phyloP scores from a whole-genome alignment of 192 early-diverging fungal species.

The Entophlyctis helioformis region DNA sequence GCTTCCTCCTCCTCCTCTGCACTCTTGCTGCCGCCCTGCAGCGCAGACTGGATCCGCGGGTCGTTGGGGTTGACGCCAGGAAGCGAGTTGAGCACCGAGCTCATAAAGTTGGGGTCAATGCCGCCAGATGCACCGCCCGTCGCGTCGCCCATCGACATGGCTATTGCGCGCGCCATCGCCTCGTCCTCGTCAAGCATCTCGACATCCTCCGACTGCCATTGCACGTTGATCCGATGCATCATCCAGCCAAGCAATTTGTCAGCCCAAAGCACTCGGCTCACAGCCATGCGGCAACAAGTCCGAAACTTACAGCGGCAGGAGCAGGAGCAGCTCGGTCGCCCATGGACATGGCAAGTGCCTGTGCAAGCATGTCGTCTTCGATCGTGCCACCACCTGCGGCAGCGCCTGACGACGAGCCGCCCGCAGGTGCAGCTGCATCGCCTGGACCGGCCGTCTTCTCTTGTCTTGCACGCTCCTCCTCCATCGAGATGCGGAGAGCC shows the following conservation, averaged over 20 bases:
- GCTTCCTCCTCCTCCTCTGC: constrained; percentile 7
- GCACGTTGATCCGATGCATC: too few species aligned
- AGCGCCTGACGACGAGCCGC: constrained; percentile 5
- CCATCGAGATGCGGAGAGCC: constrained; percentile 90
- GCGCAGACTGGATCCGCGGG: constrained; percentile 60
- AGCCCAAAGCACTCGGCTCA: too few species aligned
- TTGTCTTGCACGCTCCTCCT: constrained; percentile 90
- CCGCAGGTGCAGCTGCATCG: constrained; percentile 23
- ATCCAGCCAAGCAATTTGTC: too few species aligned
- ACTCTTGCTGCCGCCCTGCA: constrained; percentile 11
- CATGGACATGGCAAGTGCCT: constrained; percentile 63
- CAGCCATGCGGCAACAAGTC: neutral
- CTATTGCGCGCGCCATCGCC: constrained; percentile 56
- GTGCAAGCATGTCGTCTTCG: constrained; percentile 53
- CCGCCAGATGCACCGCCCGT: too few species aligned
- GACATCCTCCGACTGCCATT: constrained; percentile 38
- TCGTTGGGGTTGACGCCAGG: constrained; percentile 83
- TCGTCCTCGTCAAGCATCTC: constrained; percentile 68
- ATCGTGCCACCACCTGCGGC: constrained; percentile 11
- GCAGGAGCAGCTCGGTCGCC: constrained; percentile 16
- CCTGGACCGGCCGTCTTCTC: constrained; percentile 21
- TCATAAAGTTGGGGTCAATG: constrained; percentile 29
- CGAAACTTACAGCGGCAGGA: constrained; percentile 3
- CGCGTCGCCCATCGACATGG: constrained; percentile 52
- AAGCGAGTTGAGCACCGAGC: constrained; percentile 62